Conservation (phyloP, 1,139 yeast genomes). For the Geotrichum restrictum region DNA sequence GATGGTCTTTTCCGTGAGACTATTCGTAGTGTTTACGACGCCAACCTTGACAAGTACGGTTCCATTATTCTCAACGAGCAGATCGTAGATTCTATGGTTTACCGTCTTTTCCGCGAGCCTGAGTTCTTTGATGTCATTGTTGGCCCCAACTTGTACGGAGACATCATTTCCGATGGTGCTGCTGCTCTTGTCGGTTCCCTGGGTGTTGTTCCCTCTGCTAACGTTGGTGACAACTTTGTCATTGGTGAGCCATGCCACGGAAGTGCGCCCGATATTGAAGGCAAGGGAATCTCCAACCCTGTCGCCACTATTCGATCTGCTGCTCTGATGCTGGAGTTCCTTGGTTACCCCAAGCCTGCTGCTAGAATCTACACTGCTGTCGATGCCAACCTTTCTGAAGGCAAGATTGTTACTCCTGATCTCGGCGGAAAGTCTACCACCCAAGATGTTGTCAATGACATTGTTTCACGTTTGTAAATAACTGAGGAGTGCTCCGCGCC, state of each 20-base stretch:
- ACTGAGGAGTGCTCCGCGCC: too few species aligned
- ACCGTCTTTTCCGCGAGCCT: slow-evolving; percentile 97
- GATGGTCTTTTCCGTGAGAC: slow-evolving; percentile 97
- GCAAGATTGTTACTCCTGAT: slow-evolving; percentile 84
- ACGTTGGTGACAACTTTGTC: slow-evolving; percentile 92
- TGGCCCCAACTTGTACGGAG: slow-evolving; percentile 97
- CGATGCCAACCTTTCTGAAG: slow-evolving; percentile 83
- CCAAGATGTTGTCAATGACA: slow-evolving; percentile 79
- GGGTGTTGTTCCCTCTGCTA: slow-evolving; percentile 97
- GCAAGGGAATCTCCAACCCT: slow-evolving; percentile 91
- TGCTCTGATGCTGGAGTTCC: slow-evolving; percentile 93
- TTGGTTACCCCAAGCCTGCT: slow-evolving; percentile 88
- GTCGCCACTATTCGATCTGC: slow-evolving; percentile 96
- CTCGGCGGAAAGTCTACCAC: slow-evolving; percentile 87
- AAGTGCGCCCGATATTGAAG: slow-evolving; percentile 97
- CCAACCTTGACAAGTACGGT: slow-evolving; percentile 52
- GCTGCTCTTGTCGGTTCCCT: slow-evolving; percentile 97
- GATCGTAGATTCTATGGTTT: slow-evolving; percentile 98
- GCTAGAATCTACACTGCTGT: slow-evolving; percentile 91
- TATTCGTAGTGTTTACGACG: slow-evolving; percentile 70
- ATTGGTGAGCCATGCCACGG: slow-evolving; percentile 99
- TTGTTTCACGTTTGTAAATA: slow-evolving; percentile 52
- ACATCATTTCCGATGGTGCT: slow-evolving; percentile 95
- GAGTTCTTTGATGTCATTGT: slow-evolving; percentile 95
- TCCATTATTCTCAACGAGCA: slow-evolving; percentile 78